phyloP scores from a whole-genome alignment of 2,329 filamentous ascomycete genomes.

The Apiospora saccharicola region DNA sequence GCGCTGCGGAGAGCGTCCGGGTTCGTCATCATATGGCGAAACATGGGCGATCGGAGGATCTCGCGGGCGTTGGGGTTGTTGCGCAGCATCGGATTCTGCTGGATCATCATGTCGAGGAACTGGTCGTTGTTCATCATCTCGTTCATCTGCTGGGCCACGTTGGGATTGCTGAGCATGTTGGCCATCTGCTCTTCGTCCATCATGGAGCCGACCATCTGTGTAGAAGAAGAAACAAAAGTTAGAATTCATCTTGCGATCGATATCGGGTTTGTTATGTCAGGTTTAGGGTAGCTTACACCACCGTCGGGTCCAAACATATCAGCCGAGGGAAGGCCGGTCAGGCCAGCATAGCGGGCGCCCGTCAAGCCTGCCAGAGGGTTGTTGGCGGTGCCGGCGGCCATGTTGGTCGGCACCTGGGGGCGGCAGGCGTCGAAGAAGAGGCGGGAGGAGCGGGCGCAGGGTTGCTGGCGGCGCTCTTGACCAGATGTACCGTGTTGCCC shows the following conservation, averaged over 20 bases:
- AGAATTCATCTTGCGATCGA: neutral
- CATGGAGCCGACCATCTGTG: conserved; percentile 88
- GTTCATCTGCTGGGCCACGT: conserved; percentile 86
- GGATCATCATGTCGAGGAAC: conserved; percentile 93
- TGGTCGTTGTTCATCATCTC: conserved; percentile 95
- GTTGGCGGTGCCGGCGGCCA: conserved; percentile 83
- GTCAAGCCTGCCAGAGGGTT: conserved; percentile 91
- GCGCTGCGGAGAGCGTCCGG: conserved; percentile 84
- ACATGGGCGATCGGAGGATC: conserved; percentile 86
- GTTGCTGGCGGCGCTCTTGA: conserved; percentile 95
- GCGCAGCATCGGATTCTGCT: conserved; percentile 84
- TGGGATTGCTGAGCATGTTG: conserved; percentile 86
- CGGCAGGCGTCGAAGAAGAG: conserved; percentile 51
- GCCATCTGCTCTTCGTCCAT: conserved; percentile 79
- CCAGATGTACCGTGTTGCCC: conserved; percentile 94
- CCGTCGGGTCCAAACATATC: conserved; percentile 94
- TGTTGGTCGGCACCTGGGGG: conserved; percentile 75
- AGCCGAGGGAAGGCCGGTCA: conserved; percentile 85
- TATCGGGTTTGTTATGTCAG: neutral
- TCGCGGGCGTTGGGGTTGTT: conserved; percentile 79
- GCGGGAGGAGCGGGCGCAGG: conserved; percentile 53
- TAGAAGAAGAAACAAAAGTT: neutral
- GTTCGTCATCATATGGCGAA: conserved; percentile 92
- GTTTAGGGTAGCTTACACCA: conserved; percentile 70
- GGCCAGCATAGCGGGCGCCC: conserved; percentile 91